Base-by-base conservation (phyloP, 2,329 filamentous ascomycete genomes). In the Chaetomium sp. region DNA sequence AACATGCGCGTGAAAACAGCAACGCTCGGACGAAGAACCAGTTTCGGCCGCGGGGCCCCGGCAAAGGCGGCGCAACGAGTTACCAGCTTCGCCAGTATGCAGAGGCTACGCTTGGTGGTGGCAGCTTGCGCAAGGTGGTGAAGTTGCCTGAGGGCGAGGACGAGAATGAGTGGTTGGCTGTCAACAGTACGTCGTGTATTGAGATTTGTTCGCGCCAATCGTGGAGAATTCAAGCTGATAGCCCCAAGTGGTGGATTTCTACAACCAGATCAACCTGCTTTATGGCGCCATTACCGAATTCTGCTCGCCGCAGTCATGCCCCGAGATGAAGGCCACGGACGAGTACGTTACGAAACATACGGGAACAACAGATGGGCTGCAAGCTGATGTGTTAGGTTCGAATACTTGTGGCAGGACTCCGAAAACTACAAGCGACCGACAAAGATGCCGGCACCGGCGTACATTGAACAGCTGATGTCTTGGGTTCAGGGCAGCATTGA, bases 301-400 rank as follows among this genome's bases (percentile, higher is more conserved):
- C 74, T 99, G 94, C 79, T 97, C 94, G 33, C 92, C 94, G 36
- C 88, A 94, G 70, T 91, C 91, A 62, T 99, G 94, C 71, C 94
- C 94, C 0, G 94, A 97, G 76, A 99, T 99, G 94, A 99, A 99
- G 74, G 94, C 94, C n/a, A 99, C 94, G 8, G 95, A 99, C 75
- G 94, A 99, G 87, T 94, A 80, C 62, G 83, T 55, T 43, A 2
- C 2, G 7, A n/a, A 33, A 32, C n/a, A 11, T 7, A n/a, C 62
- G 19, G 19, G 11, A 34, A 6, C n/a, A 27, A 27, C 19, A 27
- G 3, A 12, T 45, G 35, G 10, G 27, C 14, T n/a, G 38, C 50
- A 33, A 6, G 50, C 58, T 62, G 55, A 61, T 46, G 6, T 40
- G 34, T 1, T 58, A 92, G 89, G 68, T 99, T 97, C 72, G 94